Evolutionary conservation across 805 yeast genomes (phyloP).

Genomic region (Starmera pachycereana): DNA sequence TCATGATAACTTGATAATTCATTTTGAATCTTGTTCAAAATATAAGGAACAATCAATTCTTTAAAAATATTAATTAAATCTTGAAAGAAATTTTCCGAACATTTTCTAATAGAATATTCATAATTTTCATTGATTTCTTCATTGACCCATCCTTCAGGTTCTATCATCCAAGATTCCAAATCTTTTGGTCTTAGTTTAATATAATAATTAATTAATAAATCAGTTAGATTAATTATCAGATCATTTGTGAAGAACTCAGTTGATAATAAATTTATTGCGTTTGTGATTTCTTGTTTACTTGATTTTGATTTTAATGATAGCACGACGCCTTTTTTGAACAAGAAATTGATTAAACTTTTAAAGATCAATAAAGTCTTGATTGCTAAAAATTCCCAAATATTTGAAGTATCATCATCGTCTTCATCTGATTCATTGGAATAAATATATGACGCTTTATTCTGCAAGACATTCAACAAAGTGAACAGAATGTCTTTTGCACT

Average conservation of each 20-base stretch:
- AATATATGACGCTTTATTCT: conserved; percentile 54
- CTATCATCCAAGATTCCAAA: conserved; percentile 69
- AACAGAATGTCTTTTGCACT: conserved; percentile 50
- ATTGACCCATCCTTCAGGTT: conserved; percentile 90
- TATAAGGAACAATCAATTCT: conserved; percentile 39
- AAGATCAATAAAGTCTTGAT: conserved; percentile 56
- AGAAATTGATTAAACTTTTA: conserved; percentile 51
- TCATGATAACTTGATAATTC: conserved; percentile 24
- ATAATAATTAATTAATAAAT: conserved; percentile 62
- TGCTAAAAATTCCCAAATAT: conserved; percentile 67
- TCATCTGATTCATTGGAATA: conserved; percentile 42
- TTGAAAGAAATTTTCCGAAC: conserved; percentile 78
- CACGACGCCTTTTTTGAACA: conserved; percentile 58
- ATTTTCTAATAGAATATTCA: conserved; percentile 78
- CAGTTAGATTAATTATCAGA: conserved; percentile 48
- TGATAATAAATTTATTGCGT: conserved; percentile 43
- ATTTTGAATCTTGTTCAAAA: conserved; percentile 46
- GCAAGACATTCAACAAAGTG: conserved; percentile 48
- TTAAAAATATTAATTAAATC: conserved; percentile 60
- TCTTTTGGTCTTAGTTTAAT: conserved; percentile 66
- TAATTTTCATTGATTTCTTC: conserved; percentile 70
- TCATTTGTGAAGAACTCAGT: conserved; percentile 48
- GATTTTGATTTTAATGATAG: conserved; percentile 48
- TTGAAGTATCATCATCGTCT: conserved; percentile 38
- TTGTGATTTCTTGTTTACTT: conserved; percentile 53